phyloP scores from a whole-genome alignment of 805 yeast species.

The Hermanozyma aechmeae region DNA sequence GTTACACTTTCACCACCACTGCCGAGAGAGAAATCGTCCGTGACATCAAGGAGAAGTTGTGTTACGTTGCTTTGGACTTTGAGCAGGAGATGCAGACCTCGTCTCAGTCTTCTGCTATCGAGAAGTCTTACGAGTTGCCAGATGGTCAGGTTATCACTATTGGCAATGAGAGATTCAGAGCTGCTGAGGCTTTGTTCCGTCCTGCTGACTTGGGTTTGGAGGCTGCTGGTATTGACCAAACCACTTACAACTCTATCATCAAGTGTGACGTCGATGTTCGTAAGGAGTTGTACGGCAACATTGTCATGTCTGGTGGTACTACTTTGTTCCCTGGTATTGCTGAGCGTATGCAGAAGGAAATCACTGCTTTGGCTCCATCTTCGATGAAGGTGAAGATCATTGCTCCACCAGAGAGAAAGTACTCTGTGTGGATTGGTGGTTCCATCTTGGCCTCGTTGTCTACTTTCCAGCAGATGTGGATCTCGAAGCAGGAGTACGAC shows the following conservation, averaged over 20 bases:
- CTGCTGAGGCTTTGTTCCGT: slow-evolving; percentile 99
- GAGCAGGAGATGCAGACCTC: slow-evolving; percentile 99
- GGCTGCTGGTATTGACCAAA: slow-evolving; percentile 99
- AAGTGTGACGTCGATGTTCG: slow-evolving; percentile 99
- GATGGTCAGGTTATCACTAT: slow-evolving; percentile 99
- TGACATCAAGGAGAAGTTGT: slow-evolving; percentile 96
- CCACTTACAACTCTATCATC: slow-evolving; percentile 89
- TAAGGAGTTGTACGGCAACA: slow-evolving; percentile 98
- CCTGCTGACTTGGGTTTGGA: slow-evolving; percentile 86
- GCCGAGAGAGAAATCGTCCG: slow-evolving; percentile 96
- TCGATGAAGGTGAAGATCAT: slow-evolving; percentile 99
- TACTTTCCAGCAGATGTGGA: slow-evolving; percentile 99
- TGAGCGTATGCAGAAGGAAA: slow-evolving; percentile 99
- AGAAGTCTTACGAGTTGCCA: slow-evolving; percentile 98
- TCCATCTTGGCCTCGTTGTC: slow-evolving; percentile 97
- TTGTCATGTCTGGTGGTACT: slow-evolving; percentile 99
- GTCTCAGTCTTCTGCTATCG: slow-evolving; percentile 94
- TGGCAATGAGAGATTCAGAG: slow-evolving; percentile 99
- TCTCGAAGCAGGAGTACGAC: slow-evolving; percentile 99
- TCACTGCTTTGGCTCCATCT: slow-evolving; percentile 98
- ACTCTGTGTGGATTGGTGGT: slow-evolving; percentile 99
- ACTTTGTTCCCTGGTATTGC: slow-evolving; percentile 99
- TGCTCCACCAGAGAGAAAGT: slow-evolving; percentile 99
- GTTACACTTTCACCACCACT: slow-evolving; percentile 96
- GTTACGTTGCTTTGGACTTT: slow-evolving; percentile 98